Base-by-base conservation (phyloP, 306 rosid genomes). In the Begonia masoniana region DNA sequence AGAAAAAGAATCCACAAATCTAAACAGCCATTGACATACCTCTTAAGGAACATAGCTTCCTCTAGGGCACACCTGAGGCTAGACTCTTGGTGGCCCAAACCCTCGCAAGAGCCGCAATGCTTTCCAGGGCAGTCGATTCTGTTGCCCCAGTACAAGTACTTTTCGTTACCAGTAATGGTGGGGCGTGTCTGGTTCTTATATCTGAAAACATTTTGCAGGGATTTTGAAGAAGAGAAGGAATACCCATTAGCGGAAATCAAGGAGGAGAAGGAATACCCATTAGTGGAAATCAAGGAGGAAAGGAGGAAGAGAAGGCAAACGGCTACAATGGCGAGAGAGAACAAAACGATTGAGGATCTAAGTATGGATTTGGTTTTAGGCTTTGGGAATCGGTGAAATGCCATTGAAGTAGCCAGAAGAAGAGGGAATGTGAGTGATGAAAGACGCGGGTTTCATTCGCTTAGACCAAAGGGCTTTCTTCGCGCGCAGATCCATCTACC, bases 21-120 rank as follows among this genome's bases (percentile, higher is more conserved):
- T 13, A 50, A 50, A 48, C 9, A 63, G 41, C 53, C 16, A 15
- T 8, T 23, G 1, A 46, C 0, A 7, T 57, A 78, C 85, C 82
- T 83, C 10, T 26, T 60, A 41, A 91, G 97, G 35, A 67, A 85
- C 67, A 83, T 46, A 52, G 99, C 96, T 46, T 91, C 99, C 70
- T 86, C 95, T 3, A 91, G 88, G 50, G 95, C 99, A 36, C 99
- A 83, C 60, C 99, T 64, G 67, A 91, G 95, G 77, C 99, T 91
- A 14, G 99, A 86, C 56, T 91, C 99, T 63, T 91, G 96, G 69
- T 91, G 96, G 51, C 94, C 99, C 60, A 91, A 74, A 41, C 99
- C 99, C 58, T 76, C 96, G 15, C 96, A 91, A 14, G 93, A 68
- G 1, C 74, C 70, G 51, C 96, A 86, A 47, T 91, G 99, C 56